These are phyloP conservation scores for Apium graveolens DNA, from an alignment of 129 eudicot species.

Conservation along the genomic window DNA sequence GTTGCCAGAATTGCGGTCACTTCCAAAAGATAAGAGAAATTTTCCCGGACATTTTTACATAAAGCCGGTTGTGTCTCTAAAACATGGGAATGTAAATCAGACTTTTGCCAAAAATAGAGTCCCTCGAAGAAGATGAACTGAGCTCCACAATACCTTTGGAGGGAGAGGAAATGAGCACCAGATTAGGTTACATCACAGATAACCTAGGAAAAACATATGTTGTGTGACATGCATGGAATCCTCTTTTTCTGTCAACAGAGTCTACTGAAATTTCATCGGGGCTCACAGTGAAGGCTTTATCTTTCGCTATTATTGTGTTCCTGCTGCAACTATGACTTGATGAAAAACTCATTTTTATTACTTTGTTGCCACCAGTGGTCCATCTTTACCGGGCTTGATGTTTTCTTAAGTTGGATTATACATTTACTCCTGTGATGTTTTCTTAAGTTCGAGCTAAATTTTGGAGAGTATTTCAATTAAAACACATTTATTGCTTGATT, in stretches of 20 bases:
- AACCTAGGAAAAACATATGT: neutral
- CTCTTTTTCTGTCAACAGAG: neutral
- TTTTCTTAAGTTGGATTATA: too few relatives aligned
- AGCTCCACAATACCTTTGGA: constrained; percentile 14
- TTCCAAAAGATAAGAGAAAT: constrained; percentile 44
- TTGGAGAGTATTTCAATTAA: too few relatives aligned
- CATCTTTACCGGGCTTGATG: too few relatives aligned
- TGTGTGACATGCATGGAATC: neutral
- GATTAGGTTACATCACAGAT: neutral
- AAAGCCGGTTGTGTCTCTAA: constrained; percentile 50
- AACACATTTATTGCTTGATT: too few relatives aligned
- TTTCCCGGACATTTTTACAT: constrained; percentile 44
- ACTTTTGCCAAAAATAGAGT: constrained; percentile 7
- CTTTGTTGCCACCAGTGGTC: too few relatives aligned
- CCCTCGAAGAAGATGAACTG: constrained; percentile 12
- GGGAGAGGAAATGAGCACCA: neutral
- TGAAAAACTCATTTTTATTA: too few relatives aligned
- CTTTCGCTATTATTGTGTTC: neutral
- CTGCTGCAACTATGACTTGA: neutral
- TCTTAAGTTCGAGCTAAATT: too few relatives aligned
- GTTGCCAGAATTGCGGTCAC: constrained; percentile 36
- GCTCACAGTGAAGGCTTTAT: neutral
- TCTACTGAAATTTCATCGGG: neutral
- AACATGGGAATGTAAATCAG: constrained; percentile 26
- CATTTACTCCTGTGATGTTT: neutral